Percentiles rank a stretch among this genome's conserved stretches.
These are phyloP conservation scores for Maudiozyma barnettii DNA, from an alignment of 805 yeast genomes.

Conservation along the genomic window DNA sequence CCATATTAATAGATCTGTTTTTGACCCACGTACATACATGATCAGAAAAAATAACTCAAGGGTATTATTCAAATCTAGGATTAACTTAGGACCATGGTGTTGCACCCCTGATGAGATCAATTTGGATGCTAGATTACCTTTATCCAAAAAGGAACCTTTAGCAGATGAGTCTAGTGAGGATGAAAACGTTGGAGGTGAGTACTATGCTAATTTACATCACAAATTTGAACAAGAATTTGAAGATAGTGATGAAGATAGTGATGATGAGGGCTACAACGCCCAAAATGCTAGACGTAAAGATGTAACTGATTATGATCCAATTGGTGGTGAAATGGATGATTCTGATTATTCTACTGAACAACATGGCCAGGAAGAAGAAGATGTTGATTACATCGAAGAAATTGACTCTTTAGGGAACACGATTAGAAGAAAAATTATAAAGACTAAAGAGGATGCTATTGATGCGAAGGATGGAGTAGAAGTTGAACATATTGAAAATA, in stretches of 20 bases:
- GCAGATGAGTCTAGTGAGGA: constrained; percentile 24
- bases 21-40: constrained; percentile 76
- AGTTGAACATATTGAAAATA: constrained; percentile 9
- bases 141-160: constrained; percentile 49
- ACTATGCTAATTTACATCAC: constrained; percentile 25
- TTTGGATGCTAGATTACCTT: constrained; percentile 68
- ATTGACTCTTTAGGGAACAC: constrained; percentile 29
- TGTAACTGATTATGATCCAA: constrained; percentile 23
- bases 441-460: constrained; percentile 3
- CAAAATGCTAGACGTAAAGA: constrained; percentile 9
- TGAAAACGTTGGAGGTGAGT: constrained; percentile 24
- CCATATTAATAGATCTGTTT: constrained; percentile 88
- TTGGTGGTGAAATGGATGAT: constrained; percentile 17
- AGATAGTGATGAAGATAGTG: constrained; percentile 26
- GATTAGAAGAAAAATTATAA: constrained; percentile 12
- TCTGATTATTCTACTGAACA: constrained; percentile 2
- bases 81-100: constrained; percentile 61
- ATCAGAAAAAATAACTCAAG: constrained; percentile 76
- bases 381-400: constrained; percentile 20
- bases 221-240: constrained; percentile 27
- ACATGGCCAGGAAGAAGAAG: constrained; percentile 7
- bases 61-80: constrained; percentile 62
- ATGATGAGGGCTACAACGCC: constrained; percentile 7
- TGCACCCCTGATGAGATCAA: constrained; percentile 63
- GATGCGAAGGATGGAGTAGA: constrained; percentile 7